Evolutionary conservation across 345 rosid species (phyloP).

Genomic region (Acer saccharum): DNA sequence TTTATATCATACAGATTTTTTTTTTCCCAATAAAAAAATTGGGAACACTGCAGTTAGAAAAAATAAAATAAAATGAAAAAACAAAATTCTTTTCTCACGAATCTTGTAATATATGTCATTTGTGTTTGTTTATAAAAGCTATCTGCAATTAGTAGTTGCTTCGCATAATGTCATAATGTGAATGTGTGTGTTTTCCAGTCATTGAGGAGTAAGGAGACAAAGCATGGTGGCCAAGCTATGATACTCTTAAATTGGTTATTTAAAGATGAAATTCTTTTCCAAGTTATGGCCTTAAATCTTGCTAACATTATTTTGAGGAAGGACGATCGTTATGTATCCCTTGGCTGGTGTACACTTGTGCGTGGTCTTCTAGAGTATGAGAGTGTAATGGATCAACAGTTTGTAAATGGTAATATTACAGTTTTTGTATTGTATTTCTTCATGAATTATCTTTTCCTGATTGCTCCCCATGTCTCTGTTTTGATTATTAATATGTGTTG

Average conservation of each 20-base stretch:
- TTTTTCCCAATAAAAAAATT: background rate
- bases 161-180: background rate
- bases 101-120: background rate
- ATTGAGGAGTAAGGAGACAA: conserved; percentile 53
- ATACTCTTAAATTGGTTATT: conserved; percentile 68
- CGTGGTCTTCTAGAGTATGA: conserved; percentile 63
- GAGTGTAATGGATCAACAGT: conserved; percentile 39
- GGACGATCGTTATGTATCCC: conserved; percentile 64
- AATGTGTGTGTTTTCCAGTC: conserved; percentile 41
- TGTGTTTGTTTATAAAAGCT: background rate
- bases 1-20: no score
- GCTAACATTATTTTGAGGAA: conserved; percentile 48
- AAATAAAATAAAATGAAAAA: background rate
- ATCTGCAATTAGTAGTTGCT: background rate
- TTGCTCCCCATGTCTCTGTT: background rate
- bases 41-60: background rate
- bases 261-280: conserved; percentile 66
- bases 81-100: background rate
- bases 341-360: conserved; percentile 87
- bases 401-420: conserved; percentile 50
- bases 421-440: conserved; percentile 1
- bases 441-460: conserved; percentile 1
- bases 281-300: conserved; percentile 47
- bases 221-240: conserved; percentile 53
- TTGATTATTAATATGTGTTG: background rate